Evolutionary conservation across 441 rosid genomes (phyloP), one percentile per base, ranked within the genome.

Genomic region (Euphorbia corollata): DNA sequence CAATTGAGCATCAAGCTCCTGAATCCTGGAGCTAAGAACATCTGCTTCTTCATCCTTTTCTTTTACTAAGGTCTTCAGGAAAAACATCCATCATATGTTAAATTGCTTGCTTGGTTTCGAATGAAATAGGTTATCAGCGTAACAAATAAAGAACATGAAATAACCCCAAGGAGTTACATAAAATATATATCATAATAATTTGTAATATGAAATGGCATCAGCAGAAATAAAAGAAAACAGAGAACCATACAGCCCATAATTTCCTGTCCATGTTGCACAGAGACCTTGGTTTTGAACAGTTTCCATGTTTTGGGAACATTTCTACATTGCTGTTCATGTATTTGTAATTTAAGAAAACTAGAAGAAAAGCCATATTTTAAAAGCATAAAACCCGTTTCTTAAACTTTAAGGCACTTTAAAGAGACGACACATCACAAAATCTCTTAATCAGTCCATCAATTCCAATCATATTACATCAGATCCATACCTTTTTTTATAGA

Each of bases 21-120:
- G 73, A 73, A 86, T 81, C 79, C 79, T 86, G 68, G 87, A 87
- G 62, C 80, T 70, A 66, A 91, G 95, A 74, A 77, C 78, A 66
- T 82, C 88, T 50, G 73, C 91, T 82, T 91, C 96, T 64, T 88
- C 88, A 75, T 70, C 80, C 73, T 84, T 86, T 81, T 82, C 86
- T 67, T 86, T 86, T 76, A 80, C 63, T 51, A 64, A 61, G 71
- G 68, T 73, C 98, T 91, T 78, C 54, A 64, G 50, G 69, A 45
- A 71, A 70, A 43, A 60, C 63, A 73, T 63, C 70, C 41, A 70
- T 39, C 75, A 74, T 23, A 63, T 59, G 59, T 68, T 20, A 66
- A 47, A 59, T 43, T 45, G 12, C 22, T 65, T 5, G 62, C 30
- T 41, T 50, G 15, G 47, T 39, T 48, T 38, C 56, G 65, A n/a